These are phyloP conservation scores for Pholiota adiposa DNA, from an alignment of 1,284 basidiomycete species.

Conservation along the genomic window DNA sequence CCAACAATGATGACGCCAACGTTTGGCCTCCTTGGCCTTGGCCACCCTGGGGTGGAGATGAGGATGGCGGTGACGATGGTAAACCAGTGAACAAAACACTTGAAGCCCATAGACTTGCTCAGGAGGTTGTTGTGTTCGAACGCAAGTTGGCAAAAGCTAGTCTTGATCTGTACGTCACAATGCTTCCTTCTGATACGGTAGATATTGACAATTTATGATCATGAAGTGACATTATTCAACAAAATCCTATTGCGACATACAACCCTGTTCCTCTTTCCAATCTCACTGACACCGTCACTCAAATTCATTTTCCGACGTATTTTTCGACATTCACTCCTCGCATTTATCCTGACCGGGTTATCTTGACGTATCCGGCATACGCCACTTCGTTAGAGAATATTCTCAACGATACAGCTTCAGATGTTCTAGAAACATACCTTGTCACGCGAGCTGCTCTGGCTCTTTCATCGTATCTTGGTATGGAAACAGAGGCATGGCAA, in stretches of 20 bases:
- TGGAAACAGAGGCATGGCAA: conserved; percentile 76
- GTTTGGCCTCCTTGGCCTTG: conserved; percentile 87
- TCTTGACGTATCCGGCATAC: conserved; percentile 88
- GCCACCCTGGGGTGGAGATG: conserved; percentile 80
- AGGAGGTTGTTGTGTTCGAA: conserved; percentile 83
- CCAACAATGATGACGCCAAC: conserved; percentile 52
- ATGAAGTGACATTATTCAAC: conserved; percentile 60
- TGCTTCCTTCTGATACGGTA: background rate
- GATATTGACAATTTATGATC: conserved; percentile 7
- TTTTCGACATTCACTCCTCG: conserved; percentile 85
- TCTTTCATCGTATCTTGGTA: conserved; percentile 73
- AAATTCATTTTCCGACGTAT: conserved; percentile 85
- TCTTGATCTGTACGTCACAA: conserved; percentile 68
- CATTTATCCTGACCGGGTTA: conserved; percentile 75
- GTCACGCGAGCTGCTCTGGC: conserved; percentile 69
- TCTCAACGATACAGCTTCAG: conserved; percentile 68
- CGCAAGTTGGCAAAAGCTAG: conserved; percentile 80
- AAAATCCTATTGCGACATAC: conserved; percentile 89
- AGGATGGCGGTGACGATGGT: conserved; percentile 52
- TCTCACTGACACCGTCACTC: conserved; percentile 72
- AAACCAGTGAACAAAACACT: conserved; percentile 47
- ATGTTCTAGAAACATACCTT: conserved; percentile 89
- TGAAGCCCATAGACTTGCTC: conserved; percentile 68
- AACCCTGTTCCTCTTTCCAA: conserved; percentile 80
- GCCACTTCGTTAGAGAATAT: conserved; percentile 71